These are phyloP conservation scores for Penicillium sumatraense DNA, from an alignment of 2,329 filamentous ascomycete genomes.

Conservation along the genomic window DNA sequence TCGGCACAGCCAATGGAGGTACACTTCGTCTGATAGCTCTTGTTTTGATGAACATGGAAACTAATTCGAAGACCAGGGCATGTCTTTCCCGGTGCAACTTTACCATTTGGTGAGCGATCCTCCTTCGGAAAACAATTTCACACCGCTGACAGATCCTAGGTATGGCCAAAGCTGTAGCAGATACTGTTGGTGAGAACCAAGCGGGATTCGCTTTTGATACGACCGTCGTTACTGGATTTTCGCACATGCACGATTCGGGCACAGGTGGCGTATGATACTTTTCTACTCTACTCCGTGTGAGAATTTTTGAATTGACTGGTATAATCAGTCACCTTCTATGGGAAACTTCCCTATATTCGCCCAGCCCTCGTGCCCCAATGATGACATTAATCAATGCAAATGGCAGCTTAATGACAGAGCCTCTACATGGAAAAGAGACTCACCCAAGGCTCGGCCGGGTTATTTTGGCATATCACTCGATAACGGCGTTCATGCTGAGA, in stretches of 20 bases:
- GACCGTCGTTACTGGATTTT: slow-evolving; percentile 56
- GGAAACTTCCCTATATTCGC: slow-evolving; percentile 77
- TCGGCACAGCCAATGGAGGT: slow-evolving; percentile 59
- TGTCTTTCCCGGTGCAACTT: slow-evolving; percentile 61
- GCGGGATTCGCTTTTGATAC: slow-evolving; percentile 61
- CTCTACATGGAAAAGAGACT: slow-evolving; percentile 53
- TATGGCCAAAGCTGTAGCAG: slow-evolving; percentile 61
- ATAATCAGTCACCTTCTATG: slow-evolving; percentile 59
- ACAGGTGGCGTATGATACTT: slow-evolving; percentile 49
- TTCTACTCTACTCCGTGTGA: neutral
- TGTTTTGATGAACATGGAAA: too few species aligned
- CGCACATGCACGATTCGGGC: slow-evolving; percentile 58
- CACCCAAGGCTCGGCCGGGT: slow-evolving; percentile 64
- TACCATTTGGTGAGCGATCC: slow-evolving; percentile 58
- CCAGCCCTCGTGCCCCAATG: slow-evolving; percentile 63
- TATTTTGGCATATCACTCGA: slow-evolving; percentile 67
- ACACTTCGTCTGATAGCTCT: neutral
- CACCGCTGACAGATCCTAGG: slow-evolving; percentile 31
- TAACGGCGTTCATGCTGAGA: slow-evolving; percentile 65
- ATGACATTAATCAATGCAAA: slow-evolving; percentile 65
- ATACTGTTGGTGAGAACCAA: slow-evolving; percentile 59
- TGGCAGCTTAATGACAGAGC: slow-evolving; percentile 61
- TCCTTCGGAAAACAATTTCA: neutral
- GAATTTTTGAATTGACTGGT: neutral
- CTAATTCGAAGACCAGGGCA: slow-evolving; percentile 45